A percentile compares a stretch with the other conserved stretches of the same genome.
phyloP scores from a whole-genome alignment of 129 eudicot species.

The Chrysanthemum seticuspe region DNA sequence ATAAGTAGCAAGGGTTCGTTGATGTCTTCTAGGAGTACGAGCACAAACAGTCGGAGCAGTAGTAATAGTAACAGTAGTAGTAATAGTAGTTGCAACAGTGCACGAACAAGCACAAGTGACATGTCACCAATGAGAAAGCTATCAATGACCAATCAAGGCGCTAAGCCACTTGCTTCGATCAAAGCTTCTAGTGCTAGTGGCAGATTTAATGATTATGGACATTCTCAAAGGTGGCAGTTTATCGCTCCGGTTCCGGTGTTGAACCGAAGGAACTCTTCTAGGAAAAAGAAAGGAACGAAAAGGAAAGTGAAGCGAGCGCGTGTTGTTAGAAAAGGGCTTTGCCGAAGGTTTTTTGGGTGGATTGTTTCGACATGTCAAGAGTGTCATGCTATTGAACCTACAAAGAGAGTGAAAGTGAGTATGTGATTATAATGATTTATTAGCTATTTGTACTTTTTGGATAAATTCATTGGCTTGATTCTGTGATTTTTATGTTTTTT shows the following conservation, averaged over 20 bases:
- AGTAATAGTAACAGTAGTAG: slow-evolving; percentile 45
- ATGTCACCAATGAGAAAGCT: slow-evolving; percentile 33
- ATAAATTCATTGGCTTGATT: slow-evolving; percentile 26
- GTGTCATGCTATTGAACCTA: slow-evolving; percentile 71
- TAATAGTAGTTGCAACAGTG: slow-evolving; percentile 56
- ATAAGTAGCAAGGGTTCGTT: slow-evolving; percentile 51
- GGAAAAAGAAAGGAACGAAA: slow-evolving; percentile 25
- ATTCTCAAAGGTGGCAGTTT: slow-evolving; percentile 67
- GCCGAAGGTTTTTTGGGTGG: slow-evolving; percentile 46
- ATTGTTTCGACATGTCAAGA: slow-evolving; percentile 56
- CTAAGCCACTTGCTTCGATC: slow-evolving; percentile 18
- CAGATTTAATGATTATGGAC: slow-evolving; percentile 21
- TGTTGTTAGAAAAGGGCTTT: slow-evolving; percentile 37
- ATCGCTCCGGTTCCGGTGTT: slow-evolving; percentile 52
- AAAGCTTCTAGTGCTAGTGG: slow-evolving; percentile 9
- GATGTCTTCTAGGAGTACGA: slow-evolving; percentile 62
- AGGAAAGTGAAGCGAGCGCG: slow-evolving; percentile 18
- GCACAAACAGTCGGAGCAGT: slow-evolving; percentile 31
- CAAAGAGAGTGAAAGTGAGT: slow-evolving; percentile 37
- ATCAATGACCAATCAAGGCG: slow-evolving; percentile 4
- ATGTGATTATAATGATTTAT: slow-evolving; percentile 22
- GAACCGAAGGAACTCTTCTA: slow-evolving; percentile 36
- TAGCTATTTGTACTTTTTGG: slow-evolving; percentile 2
- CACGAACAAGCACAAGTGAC: slow-evolving; percentile 60
- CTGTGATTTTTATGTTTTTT: slow-evolving; percentile 11